Evolutionary conservation across 805 yeast genomes (phyloP), one percentile per base, ranked within the genome.

Genomic region (Metschnikowia lochheadii): DNA sequence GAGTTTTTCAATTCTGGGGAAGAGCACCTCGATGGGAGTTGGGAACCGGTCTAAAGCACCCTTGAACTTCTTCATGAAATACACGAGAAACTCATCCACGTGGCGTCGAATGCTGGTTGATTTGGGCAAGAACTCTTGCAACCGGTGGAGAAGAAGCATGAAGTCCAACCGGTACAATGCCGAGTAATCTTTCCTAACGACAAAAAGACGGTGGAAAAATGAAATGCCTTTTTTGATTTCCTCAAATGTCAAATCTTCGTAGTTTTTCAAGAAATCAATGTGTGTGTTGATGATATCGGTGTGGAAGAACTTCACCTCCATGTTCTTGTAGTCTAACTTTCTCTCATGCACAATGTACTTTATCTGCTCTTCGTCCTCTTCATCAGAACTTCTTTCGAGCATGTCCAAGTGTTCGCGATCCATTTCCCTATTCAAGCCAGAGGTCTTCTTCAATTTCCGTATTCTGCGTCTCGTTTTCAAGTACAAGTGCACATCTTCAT

Each of bases 151-250:
- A 58, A 86, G 69, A 26, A 78, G 59, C 77, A 92, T 78, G 61
- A 94, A 82, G 63, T 91, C 97, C 33, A 94, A 62, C 46, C 96
- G 72, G 58, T 76, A 84, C 33, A 87, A 64, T 0, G 83, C 71
- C 39, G 83, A 81, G 46, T 75, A 77, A 50, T 86, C 84, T 38
- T 81, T 77, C 44, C 81, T 75, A 2, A 67, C 59, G 44, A 85
- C 83, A 56, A 89, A 82, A 1, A 89, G 66, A 31, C 87, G 72
- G 61, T 87, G 89, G 60, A 90, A 82, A 61, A 80, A 92, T 0
- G 85, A 72, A 7, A 94, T 62, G 10, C 85, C 83, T 44, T 78
- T 75, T 56, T 82, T 83, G 41, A 92, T 68, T 44, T 83, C 84
- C 11, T 69, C 74, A 48, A 81, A 81, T 1, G 77, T 66, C 34